Base-by-base conservation (phyloP, 805 yeast genomes). In the Candida oleophila region DNA sequence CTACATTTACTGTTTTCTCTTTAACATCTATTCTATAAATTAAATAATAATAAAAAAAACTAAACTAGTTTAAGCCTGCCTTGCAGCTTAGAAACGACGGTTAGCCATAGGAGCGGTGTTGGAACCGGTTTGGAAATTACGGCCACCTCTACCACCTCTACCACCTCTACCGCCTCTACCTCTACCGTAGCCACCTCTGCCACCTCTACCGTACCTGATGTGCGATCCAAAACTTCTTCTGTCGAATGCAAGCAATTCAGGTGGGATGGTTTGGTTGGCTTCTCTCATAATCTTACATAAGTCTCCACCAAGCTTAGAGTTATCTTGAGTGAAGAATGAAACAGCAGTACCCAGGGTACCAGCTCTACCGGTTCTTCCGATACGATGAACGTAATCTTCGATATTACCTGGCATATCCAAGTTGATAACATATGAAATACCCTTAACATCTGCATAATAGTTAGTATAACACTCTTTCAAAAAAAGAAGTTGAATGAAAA, bases 361-460 rank as follows among this genome's bases (percentile, higher is more conserved):
- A 56, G 97, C 99, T 82, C 99, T 89, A 69, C 99, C 99, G 55
- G 99, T 91, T 82, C 97, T 91, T 71, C 99, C 99, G 65, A 92
- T 94, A 77, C 99, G 84, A 71, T 92, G 99, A 53, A 92, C 97
- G 69, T 92, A 92, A 76, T 94, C 98, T 78, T 94, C 99, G 65
- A 91, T 89, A 74, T 92, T 92, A 71, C 89, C 90, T 64, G 99
- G 98, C 91, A 92, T 92, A 71, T 92, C 98, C 64, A 80, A 89
- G 83, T 94, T 94, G 68, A 94, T 80, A 51, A 94, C 99, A 62
- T 77, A 83, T 59, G 91, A 86, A 67, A 94, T 89, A 69, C 97
- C 99, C 79, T 94, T 94, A 72, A 94, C 99, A 76, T 94, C 99
- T 91, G 69, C 46, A 61, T 7, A 28, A 18, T 45, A 28, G 73